Evolutionary conservation across 768 basidiomycete species (phyloP).

Genomic region (Leccinum rimulosum): DNA sequence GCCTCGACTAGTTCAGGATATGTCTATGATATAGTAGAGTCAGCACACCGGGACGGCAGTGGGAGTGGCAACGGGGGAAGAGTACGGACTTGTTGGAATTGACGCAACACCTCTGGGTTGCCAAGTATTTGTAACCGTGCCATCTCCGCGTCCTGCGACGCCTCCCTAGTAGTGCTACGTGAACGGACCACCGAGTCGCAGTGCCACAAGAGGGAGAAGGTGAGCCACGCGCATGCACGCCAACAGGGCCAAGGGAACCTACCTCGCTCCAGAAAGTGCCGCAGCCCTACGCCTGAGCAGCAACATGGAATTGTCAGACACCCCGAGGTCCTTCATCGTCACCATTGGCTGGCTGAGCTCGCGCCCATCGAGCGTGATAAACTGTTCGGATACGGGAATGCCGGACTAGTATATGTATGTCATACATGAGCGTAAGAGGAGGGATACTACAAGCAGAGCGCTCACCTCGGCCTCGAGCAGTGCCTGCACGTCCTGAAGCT

Average conservation of each 20-base stretch:
- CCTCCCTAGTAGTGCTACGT: constrained; percentile 41
- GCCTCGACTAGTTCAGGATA: constrained; percentile 82
- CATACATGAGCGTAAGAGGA: neutral
- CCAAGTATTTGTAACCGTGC: constrained; percentile 87
- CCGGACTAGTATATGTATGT: constrained; percentile 54
- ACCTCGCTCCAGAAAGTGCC: constrained; percentile 42
- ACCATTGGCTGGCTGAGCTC: constrained; percentile 65
- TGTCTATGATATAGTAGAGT: constrained; percentile 38
- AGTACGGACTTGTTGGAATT: constrained; percentile 57
- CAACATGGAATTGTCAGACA: constrained; percentile 61
- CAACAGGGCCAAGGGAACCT: neutral
- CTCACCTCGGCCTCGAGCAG: constrained; percentile 93
- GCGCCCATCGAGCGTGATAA: constrained; percentile 62
- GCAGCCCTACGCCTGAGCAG: constrained; percentile 61
- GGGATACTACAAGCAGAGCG: constrained; percentile 3
- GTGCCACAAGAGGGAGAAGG: neutral
- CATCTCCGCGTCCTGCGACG: constrained; percentile 85
- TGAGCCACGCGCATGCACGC: neutral
- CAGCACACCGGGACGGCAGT: neutral
- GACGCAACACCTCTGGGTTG: constrained; percentile 74
- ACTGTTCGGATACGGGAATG: constrained; percentile 70
- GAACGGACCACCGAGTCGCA: neutral
- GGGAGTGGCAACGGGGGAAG: neutral
- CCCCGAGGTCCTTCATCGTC: constrained; percentile 66
- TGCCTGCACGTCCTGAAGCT: constrained; percentile 90